phyloP scores from a whole-genome alignment of 78 protist genomes.

The Dictyostelium purpureum region DNA sequence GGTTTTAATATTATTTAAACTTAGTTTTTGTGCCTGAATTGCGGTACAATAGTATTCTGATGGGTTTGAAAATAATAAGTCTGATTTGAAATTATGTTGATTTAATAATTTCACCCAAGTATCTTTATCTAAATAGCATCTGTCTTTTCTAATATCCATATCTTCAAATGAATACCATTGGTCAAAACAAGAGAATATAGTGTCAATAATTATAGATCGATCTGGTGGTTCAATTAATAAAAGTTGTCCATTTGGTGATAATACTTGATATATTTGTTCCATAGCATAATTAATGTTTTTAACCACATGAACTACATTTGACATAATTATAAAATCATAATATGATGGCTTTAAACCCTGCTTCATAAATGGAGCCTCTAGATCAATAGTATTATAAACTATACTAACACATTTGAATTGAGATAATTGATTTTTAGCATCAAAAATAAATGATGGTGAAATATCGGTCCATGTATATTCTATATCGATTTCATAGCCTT shows the following conservation, averaged over 20 bases:
- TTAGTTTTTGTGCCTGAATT: not conserved
- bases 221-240: not conserved
- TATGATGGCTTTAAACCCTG: constrained; percentile 7
- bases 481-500: not conserved
- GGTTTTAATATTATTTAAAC: not conserved
- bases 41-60: not conserved
- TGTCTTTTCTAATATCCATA: not conserved
- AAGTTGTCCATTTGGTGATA: not conserved
- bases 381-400: not conserved
- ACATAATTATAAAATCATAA: constrained; percentile 8
- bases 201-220: not conserved
- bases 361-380: not conserved
- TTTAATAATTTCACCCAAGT: not conserved
- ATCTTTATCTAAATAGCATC: not conserved
- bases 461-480: not conserved
- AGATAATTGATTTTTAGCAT: not conserved
- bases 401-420: not conserved
- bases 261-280: not conserved
- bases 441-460: not conserved
- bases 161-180: not conserved
- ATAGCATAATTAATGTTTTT: not conserved
- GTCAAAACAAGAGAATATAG: not conserved
- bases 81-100: not conserved
- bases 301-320: not conserved
- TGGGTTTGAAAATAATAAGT: not conserved